Percentiles rank a stretch among this genome's conserved stretches.
Evolutionary conservation across 345 rosid genomes (phyloP).

Genomic region (Cardamine resedifolia): DNA sequence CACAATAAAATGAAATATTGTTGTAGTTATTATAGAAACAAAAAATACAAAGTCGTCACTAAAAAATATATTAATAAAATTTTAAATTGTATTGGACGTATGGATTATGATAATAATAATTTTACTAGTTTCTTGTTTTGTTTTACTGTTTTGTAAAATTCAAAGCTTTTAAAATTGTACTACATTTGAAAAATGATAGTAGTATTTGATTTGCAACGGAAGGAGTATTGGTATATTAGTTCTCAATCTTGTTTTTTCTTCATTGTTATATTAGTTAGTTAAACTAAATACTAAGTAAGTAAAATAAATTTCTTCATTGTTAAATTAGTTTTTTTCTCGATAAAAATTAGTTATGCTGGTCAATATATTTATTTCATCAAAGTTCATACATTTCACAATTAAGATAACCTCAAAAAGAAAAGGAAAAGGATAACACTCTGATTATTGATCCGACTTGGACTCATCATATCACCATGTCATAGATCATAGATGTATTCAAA

Average conservation of each 20-base stretch:
- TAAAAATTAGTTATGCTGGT: neutral
- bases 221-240: neutral
- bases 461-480: constrained; percentile 25
- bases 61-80: no score
- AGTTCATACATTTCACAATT: constrained; percentile 1
- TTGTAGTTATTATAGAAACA: neutral
- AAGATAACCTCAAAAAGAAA: neutral
- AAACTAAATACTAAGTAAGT: no score
- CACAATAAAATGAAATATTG: neutral
- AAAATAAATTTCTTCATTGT: neutral
- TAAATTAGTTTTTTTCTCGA: neutral
- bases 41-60: neutral
- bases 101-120: neutral
- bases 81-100: neutral
- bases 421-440: neutral
- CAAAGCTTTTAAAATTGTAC: no score
- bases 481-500: constrained; percentile 19
- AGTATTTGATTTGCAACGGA: neutral
- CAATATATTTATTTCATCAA: neutral
- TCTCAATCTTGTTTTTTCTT: neutral
- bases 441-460: constrained; percentile 24
- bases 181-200: no score
- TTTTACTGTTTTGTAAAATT: neutral
- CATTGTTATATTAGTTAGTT: neutral
- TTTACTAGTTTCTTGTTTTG: neutral